These are phyloP conservation scores for Fomitiporia mediterranea DNA, from an alignment of 1,284 basidiomycete species.

Conservation along the genomic window DNA sequence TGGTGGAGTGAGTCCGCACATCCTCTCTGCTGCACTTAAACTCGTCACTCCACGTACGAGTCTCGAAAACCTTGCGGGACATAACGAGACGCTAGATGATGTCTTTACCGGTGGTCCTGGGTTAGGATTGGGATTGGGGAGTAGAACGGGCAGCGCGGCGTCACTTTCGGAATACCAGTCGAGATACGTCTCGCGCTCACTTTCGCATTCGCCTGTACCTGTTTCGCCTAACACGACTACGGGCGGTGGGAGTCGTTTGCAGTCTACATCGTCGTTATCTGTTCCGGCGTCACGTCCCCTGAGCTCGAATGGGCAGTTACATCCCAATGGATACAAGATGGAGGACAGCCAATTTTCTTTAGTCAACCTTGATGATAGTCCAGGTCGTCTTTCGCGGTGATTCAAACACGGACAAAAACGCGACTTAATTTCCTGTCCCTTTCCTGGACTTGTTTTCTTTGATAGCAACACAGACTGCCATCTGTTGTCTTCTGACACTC, in stretches of 20 bases:
- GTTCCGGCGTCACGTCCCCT: background rate
- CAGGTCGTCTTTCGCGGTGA: background rate
- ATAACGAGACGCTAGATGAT: constrained; percentile 14
- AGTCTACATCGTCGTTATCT: background rate
- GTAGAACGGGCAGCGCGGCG: constrained; percentile 8
- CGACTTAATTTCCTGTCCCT: too few species aligned
- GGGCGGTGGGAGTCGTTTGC: background rate
- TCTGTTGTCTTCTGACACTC: too few species aligned
- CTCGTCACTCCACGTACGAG: constrained; percentile 19
- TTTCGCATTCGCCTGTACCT: constrained; percentile 15
- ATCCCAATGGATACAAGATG: background rate
- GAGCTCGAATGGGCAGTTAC: constrained; percentile 1
- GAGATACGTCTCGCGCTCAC: constrained; percentile 16
- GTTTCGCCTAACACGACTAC: background rate
- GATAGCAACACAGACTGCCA: too few species aligned
- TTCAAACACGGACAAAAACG: background rate
- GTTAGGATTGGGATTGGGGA: too few species aligned
- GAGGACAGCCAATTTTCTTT: constrained; percentile 6
- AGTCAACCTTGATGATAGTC: constrained; percentile 13
- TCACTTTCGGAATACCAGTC: constrained; percentile 17
- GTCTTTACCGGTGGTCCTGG: background rate
- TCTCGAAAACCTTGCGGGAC: constrained; percentile 16
- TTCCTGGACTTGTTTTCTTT: too few species aligned
- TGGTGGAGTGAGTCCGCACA: constrained; percentile 12
- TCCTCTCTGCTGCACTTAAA: constrained; percentile 17